Base-by-base conservation (phyloP, 805 yeast genomes). In the Barnettozyma californica region DNA sequence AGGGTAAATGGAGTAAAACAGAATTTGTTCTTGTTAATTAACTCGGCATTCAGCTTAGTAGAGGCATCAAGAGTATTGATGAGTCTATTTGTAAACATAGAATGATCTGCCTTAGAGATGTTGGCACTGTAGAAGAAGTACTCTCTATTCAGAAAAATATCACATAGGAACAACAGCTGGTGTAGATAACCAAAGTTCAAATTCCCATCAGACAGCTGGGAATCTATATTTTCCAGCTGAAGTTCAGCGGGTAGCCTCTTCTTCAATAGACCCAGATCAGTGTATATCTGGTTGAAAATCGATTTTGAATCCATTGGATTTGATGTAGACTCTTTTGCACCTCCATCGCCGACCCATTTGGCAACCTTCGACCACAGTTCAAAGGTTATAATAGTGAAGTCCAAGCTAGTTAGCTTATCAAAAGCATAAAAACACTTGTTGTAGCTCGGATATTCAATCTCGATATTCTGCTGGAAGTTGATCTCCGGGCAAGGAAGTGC, bases 1-100 rank as follows among this genome's bases (percentile, higher is more conserved):
- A 69, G 68, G 4, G 72, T 67, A 47, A 68, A 68, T 6, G 73
- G 73, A 1, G 71, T 69, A 25, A 65, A 55, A 5, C 67, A 66
- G 67, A 68, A 65, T 40, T 56, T 48, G 41, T 60, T 54, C 6
- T 54, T 48, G 1, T 53, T 53, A 2, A 61, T 52, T 23, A 68
- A 51, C 1, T 54, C 53, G 14, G 49, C 48, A 5, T 64, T 56
- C 43, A 68, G 47, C 7, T 44, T 47, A 27, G 66, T 54, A 25
- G 67, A 52, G 13, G 55, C 50, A 38, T 63, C 63, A 4, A 68
- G 43, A 0, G 63, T 48, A 5, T 52, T 48, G 5, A 65, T 45
- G 14, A 68, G 48, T 1, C 49, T 53, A 4, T 36, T 35, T 3
- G 68, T 58, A 13, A 61, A 56, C n/a, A 46, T 48, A 61, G 67